phyloP scores from a whole-genome alignment of 2,329 filamentous ascomycete species.

The Aspergillus udagawae region DNA sequence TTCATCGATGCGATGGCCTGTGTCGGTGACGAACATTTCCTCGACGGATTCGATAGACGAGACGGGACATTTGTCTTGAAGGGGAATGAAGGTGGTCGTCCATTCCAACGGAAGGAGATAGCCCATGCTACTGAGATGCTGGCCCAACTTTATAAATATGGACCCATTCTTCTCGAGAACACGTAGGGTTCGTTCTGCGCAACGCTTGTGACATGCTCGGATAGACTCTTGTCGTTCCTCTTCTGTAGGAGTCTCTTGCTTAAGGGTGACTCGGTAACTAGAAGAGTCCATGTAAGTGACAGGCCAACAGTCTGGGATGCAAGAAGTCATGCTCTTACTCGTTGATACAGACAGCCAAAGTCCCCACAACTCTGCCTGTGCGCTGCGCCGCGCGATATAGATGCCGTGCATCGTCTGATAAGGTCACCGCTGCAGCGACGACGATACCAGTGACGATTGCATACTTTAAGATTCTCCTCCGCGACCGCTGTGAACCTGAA shows the following conservation, averaged over 20 bases:
- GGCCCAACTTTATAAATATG: constrained; percentile 96
- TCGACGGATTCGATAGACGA: constrained; percentile 84
- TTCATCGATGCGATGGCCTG: constrained; percentile 70
- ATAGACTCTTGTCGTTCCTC: constrained; percentile 65
- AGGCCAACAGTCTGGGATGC: background rate
- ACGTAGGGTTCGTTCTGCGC: constrained; percentile 78
- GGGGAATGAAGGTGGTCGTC: constrained; percentile 91
- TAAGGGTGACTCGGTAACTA: constrained; percentile 85
- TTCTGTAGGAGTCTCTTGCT: constrained; percentile 59
- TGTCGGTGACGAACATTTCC: constrained; percentile 81
- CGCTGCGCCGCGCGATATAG: constrained; percentile 71
- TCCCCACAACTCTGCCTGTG: constrained; percentile 70
- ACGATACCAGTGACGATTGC: constrained; percentile 34
- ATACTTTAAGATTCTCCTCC: constrained; percentile 28
- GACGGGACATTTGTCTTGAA: constrained; percentile 93
- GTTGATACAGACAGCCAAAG: constrained; percentile 78
- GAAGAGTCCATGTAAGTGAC: constrained; percentile 6
- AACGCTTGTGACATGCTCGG: constrained; percentile 84
- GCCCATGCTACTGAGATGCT: constrained; percentile 94
- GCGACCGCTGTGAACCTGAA: constrained; percentile 11
- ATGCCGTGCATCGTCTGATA: constrained; percentile 68
- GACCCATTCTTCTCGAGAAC: constrained; percentile 95
- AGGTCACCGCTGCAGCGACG: constrained; percentile 44
- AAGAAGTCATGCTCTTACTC: constrained; percentile 59
- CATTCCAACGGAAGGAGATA: constrained; percentile 88